Conservation (phyloP, 148 eudicot genomes). For the Chenopodium quinoa region DNA sequence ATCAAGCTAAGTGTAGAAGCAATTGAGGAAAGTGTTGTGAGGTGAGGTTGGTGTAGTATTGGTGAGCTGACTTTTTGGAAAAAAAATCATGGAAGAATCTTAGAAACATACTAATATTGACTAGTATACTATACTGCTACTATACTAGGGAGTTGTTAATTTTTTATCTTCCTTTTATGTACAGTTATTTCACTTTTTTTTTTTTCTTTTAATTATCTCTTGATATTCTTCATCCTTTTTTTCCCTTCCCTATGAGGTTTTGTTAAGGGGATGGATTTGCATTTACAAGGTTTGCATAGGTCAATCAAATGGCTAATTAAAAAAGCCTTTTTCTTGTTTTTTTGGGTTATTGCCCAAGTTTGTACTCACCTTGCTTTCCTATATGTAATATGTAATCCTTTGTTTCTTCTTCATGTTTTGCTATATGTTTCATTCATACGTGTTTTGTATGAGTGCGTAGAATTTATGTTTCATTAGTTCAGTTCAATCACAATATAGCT, state of each 20-base stretch:
- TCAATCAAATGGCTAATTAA: background rate
- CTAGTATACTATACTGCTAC: slow-evolving; percentile 19
- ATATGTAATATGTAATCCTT: too few species aligned
- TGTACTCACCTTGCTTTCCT: too few species aligned
- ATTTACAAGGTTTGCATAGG: background rate
- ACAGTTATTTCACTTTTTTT: background rate
- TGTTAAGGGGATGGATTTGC: background rate
- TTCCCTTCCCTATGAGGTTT: background rate
- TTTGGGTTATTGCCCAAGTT: too few species aligned
- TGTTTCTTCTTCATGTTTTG: background rate
- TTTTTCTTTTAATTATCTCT: background rate
- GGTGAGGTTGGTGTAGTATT: slow-evolving; percentile 7
- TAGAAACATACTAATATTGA: slow-evolving; percentile 4
- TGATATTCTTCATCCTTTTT: too few species aligned
- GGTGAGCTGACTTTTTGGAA: slow-evolving; percentile 29
- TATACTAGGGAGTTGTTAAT: background rate
- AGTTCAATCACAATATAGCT: too few species aligned
- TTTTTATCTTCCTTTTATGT: background rate
- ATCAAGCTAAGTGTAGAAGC: background rate
- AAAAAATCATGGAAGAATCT: background rate
- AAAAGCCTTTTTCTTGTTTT: too few species aligned
- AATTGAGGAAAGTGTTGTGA: background rate
- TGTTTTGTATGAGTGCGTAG: too few species aligned
- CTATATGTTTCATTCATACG: too few species aligned
- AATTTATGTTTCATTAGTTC: too few species aligned